Percentiles rank a stretch among this genome's conserved stretches.
Conservation (phyloP, 257 asterid genomes). For the Marsdenia floribunda region DNA sequence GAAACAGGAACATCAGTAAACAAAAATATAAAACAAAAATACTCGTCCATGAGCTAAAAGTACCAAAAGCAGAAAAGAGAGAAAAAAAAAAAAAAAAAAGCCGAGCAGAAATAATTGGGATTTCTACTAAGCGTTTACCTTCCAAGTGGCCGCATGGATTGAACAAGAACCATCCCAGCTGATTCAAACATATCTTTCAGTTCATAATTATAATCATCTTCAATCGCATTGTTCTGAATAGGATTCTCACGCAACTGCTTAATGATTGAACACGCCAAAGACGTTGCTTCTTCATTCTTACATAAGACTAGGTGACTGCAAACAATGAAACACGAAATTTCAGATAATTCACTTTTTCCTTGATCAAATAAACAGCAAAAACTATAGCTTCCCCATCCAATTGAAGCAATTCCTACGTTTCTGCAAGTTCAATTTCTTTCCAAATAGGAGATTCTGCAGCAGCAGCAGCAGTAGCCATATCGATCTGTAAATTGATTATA, state of each 20-base stretch:
- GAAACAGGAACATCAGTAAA: background rate
- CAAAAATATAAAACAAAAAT: background rate
- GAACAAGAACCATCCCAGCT: constrained; percentile 87
- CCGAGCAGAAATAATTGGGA: background rate
- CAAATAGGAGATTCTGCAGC: background rate
- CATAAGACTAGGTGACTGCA: constrained; percentile 69
- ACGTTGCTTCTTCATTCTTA: constrained; percentile 65
- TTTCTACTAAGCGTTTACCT: constrained; percentile 37
- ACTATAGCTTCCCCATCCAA: background rate
- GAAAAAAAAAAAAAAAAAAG: background rate
- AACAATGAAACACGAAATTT: background rate
- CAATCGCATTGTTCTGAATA: constrained; percentile 10
- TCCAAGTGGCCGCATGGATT: constrained; percentile 54
- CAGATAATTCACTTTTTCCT: background rate
- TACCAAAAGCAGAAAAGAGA: background rate
- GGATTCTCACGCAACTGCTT: constrained; percentile 32
- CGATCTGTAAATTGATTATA: background rate
- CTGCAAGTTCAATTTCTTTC: constrained; percentile 5
- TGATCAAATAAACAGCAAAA: background rate
- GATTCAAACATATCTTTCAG: constrained; percentile 66
- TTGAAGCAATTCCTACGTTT: background rate
- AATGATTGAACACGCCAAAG: constrained; percentile 50
- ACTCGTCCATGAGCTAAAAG: background rate
- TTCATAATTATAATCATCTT: constrained; percentile 29
- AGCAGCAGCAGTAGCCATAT: background rate